Evolutionary conservation across 805 yeast genomes (phyloP).

Genomic region (Sugiyamaella chiloensis): DNA sequence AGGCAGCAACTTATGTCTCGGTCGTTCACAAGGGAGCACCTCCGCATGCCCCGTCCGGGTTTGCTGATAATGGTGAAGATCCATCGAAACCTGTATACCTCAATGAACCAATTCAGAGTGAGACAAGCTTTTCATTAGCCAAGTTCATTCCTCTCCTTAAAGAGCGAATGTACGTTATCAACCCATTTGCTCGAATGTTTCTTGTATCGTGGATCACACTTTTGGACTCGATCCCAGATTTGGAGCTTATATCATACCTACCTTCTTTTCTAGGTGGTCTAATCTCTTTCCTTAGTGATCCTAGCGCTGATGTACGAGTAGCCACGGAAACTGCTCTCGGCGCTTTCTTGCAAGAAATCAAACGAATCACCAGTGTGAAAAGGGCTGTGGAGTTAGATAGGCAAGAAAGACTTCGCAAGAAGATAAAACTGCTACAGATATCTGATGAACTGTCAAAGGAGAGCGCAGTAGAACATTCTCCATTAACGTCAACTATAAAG

Average conservation of each 20-base stretch:
- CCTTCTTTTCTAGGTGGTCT: constrained; percentile 89
- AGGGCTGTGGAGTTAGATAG: constrained; percentile 29
- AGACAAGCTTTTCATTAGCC: constrained; percentile 75
- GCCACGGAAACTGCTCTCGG: constrained; percentile 79
- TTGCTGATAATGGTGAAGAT: constrained; percentile 23
- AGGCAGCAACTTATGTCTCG: constrained; percentile 76
- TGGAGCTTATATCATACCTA: constrained; percentile 79
- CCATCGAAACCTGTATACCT: constrained; percentile 30
- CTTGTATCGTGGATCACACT: constrained; percentile 90
- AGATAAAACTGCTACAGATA: neutral
- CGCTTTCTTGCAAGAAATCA: constrained; percentile 74
- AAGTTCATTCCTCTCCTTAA: constrained; percentile 87
- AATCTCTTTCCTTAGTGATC: constrained; percentile 71
- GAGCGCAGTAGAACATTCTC: neutral
- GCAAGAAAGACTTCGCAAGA: constrained; percentile 3
- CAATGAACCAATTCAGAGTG: constrained; percentile 40
- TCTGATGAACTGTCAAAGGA: neutral
- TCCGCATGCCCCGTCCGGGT: constrained; percentile 50
- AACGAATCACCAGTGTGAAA: constrained; percentile 68
- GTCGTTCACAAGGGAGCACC: constrained; percentile 44
- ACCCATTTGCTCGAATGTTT: constrained; percentile 89
- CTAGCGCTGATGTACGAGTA: constrained; percentile 81
- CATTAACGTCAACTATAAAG: neutral
- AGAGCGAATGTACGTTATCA: constrained; percentile 87
- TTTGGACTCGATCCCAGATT: constrained; percentile 88